Base-by-base conservation (phyloP, 169 alveolate genomes). In the Cryptosporidium felis region DNA sequence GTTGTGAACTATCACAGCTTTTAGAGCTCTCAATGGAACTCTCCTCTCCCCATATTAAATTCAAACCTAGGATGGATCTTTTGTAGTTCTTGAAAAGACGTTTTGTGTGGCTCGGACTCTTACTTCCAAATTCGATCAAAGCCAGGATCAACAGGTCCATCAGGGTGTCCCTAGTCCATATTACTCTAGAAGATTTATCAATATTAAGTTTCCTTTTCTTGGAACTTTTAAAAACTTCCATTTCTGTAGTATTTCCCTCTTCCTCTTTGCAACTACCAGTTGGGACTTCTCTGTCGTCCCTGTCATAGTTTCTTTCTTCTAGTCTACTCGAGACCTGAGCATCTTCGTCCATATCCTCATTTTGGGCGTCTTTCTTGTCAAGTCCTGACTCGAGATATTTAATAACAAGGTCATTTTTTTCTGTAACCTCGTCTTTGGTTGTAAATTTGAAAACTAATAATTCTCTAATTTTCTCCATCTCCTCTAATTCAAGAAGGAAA, bases 101-200 rank as follows among this genome's bases (percentile, higher is more conserved):
- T 30, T 23, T 74, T 23, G 58, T 36, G n/a, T 74, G 85, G 46
- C 62, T 74, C 41, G 32, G 49, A 23, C 85, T 74, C 40, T 74
- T 74, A 30, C 59, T 44, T 6, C 85, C 85, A 10, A 36, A 42
- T n/a, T 53, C 38, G 12, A 74, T 18, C 6, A 74, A 53, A n/a
- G 85, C 36, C 14, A 74, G 38, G 26, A 74, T 10, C 34, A 74
- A n/a, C 53, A 74, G 21, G 2, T 74, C 85, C 23, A 74, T 26
- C 30, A 74, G 21, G 16, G 60, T 58, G 9, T 74, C 85, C 30
- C 21, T 56, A 3, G 74, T 38, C 85, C 85, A 74, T 14, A 26
- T 38, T 23, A 18, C 38, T 8, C 46, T 51, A 53, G 49, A 16
- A 18, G 49, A 18, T 12, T 74, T 42, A n/a, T n/a, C n/a, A n/a